phyloP scores from a whole-genome alignment of 371 early-diverging fungal genomes.

The Nematocida sp. region DNA sequence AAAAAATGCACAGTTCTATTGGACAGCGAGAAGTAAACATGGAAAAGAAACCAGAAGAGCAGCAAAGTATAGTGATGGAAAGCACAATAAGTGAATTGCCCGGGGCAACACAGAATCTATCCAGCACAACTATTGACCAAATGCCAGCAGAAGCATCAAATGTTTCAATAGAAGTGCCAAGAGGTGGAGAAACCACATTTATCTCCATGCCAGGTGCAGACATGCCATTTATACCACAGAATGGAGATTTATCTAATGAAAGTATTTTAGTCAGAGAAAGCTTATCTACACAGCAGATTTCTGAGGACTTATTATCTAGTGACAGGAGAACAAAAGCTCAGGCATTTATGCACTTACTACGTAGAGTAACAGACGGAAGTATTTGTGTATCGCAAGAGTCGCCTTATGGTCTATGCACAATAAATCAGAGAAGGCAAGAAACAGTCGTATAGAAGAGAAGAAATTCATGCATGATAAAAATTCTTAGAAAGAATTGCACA shows the following conservation, averaged over 20 bases:
- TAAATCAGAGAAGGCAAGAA: neutral
- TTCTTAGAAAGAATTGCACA: neutral
- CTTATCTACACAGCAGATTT: neutral
- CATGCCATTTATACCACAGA: neutral
- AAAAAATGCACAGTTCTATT: neutral
- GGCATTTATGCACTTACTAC: conserved; percentile 6
- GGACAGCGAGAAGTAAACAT: neutral
- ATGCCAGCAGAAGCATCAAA: neutral
- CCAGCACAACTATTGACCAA: neutral
- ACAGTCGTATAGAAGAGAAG: neutral
- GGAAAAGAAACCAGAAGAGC: neutral
- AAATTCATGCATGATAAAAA: neutral
- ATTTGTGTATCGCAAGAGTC: neutral
- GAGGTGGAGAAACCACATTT: neutral
- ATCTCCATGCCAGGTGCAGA: neutral
- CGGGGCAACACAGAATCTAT: neutral
- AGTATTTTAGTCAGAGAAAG: neutral
- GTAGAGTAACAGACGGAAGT: neutral
- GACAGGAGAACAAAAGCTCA: neutral
- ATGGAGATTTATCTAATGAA: neutral
- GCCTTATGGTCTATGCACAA: neutral
- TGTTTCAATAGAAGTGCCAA: neutral
- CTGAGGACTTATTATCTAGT: neutral
- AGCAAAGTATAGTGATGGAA: neutral
- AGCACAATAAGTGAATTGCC: neutral